Conservation (phyloP, 768 basidiomycete species). For the Boletus barrowsii region DNA sequence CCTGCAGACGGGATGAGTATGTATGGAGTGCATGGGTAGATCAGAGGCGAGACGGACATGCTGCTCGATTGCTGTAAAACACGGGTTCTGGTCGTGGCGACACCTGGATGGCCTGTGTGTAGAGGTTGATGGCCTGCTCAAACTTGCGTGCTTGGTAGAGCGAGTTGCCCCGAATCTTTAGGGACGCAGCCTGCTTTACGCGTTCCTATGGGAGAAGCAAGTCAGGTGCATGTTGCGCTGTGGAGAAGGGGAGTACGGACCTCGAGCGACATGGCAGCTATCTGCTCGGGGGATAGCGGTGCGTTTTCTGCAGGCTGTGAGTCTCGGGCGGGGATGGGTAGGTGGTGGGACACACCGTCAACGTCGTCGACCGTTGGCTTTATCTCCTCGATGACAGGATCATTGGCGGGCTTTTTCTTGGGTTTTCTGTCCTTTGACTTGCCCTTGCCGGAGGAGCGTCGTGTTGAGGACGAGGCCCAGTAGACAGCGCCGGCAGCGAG, state of each 20-base stretch:
- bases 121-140: constrained; percentile 55
- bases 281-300: constrained; percentile 50
- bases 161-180: constrained; percentile 70
- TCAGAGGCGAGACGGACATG: constrained; percentile 55
- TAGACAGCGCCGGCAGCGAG: constrained; percentile 72
- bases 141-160: constrained; percentile 67
- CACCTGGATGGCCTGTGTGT: constrained; percentile 72
- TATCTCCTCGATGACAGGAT: constrained; percentile 79
- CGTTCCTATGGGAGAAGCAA: constrained; percentile 50
- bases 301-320: constrained; percentile 35
- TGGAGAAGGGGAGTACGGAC: constrained; percentile 33
- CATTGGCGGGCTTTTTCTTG: constrained; percentile 58
- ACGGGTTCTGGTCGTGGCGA: constrained; percentile 84
- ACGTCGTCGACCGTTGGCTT: constrained; percentile 42
- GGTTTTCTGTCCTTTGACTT: constrained; percentile 45
- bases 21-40: no score
- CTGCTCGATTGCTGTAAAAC: constrained; percentile 95
- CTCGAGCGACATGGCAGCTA: constrained; percentile 56
- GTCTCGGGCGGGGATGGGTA: not conserved
- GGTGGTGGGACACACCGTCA: constrained; percentile 25
- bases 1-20: constrained; percentile 41
- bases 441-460: constrained; percentile 38
- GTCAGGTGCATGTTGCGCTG: constrained; percentile 4
- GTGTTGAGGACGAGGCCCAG: constrained; percentile 50
- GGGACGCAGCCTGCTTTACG: constrained; percentile 52